Conservation (phyloP, 2,329 filamentous ascomycete genomes). For the Aureobasidium sp. region DNA sequence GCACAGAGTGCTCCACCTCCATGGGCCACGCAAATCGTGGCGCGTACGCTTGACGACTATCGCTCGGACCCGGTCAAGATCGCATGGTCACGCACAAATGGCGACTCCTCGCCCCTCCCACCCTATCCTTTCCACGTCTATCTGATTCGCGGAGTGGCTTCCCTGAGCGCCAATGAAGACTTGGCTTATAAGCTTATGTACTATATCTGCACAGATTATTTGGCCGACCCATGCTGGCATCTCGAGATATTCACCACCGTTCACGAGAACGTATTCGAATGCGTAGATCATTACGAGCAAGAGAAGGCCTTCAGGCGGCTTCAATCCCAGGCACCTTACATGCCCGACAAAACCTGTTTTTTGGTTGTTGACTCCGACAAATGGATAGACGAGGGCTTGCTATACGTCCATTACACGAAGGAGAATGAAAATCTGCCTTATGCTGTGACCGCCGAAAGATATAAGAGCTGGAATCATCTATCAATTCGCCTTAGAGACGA, state of each 20-base stretch:
- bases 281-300: background rate
- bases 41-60: background rate
- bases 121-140: background rate
- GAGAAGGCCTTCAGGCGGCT: background rate
- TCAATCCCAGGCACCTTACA: background rate
- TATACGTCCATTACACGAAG: background rate
- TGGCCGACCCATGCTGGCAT: constrained; percentile 1
- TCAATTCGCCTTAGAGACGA: background rate
- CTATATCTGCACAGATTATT: background rate
- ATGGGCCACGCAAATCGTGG: background rate
- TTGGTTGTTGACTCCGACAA: background rate
- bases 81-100: background rate
- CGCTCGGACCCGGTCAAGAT: background rate
- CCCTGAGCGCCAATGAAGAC: background rate
- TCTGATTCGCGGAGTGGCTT: background rate
- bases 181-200: background rate
- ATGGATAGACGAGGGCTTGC: background rate
- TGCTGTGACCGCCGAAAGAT: background rate
- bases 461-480: background rate
- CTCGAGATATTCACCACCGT: background rate
- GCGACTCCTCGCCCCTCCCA: background rate
- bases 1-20: background rate
- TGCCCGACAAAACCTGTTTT: constrained; percentile 8
- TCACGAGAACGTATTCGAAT: background rate
- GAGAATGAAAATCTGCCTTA: background rate